Percentiles rank a stretch among this genome's conserved stretches.
Evolutionary conservation across 1,284 basidiomycete genomes (phyloP).

Genomic region (Omphalotus olearius): DNA sequence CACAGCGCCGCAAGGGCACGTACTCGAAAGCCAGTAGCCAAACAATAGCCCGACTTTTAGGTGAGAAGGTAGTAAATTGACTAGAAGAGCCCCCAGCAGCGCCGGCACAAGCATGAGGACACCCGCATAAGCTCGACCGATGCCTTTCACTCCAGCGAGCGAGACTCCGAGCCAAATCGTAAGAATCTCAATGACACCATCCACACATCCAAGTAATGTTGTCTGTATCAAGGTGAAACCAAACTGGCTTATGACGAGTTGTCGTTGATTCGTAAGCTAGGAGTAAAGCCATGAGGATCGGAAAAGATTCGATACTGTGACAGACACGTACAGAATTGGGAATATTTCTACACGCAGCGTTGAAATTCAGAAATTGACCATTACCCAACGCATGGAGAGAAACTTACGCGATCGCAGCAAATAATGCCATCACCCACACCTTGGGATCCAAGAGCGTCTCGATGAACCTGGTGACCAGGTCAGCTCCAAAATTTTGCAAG

Average conservation of each 20-base stretch:
- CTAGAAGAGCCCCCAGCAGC: constrained; percentile 63
- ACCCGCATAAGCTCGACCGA: constrained; percentile 60
- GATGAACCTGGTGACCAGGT: constrained; percentile 6
- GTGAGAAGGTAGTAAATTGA: constrained; percentile 61
- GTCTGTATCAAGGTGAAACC: constrained; percentile 71
- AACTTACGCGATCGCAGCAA: constrained; percentile 12
- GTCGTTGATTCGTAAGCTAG: constrained; percentile 71
- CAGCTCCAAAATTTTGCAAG: neutral
- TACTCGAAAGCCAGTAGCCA: constrained; percentile 71
- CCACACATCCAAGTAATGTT: constrained; percentile 72
- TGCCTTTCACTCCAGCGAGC: constrained; percentile 44
- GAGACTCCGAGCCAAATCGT: constrained; percentile 58
- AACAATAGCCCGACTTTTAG: constrained; percentile 70
- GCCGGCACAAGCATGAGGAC: constrained; percentile 66
- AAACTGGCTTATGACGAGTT: constrained; percentile 70
- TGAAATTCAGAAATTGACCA: neutral
- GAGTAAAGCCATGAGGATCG: neutral
- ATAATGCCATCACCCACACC: constrained; percentile 14
- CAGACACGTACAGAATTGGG: constrained; percentile 35
- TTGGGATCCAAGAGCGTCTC: constrained; percentile 13
- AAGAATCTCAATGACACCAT: constrained; percentile 67
- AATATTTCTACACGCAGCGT: constrained; percentile 36
- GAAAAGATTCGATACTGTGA: no score
- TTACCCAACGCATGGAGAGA: neutral
- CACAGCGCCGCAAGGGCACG: constrained; percentile 23